Percentiles rank a stretch among this genome's conserved stretches.
Conservation (phyloP, 306 rosid genomes). For the Malus domestica region DNA sequence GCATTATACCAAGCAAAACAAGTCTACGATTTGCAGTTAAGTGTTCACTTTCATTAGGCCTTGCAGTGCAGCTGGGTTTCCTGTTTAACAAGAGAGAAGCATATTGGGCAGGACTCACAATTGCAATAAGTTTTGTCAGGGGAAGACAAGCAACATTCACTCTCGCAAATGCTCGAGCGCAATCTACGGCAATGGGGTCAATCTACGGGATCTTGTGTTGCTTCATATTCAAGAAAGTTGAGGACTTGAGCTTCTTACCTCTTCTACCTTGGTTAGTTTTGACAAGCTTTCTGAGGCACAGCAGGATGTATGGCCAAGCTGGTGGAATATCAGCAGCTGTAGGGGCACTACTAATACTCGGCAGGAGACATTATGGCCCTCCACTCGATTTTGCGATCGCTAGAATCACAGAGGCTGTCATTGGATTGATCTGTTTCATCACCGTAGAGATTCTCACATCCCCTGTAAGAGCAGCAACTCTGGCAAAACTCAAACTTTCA, state of each 20-base stretch:
- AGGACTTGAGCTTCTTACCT: conserved; percentile 32
- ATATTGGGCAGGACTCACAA: conserved; percentile 68
- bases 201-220: conserved; percentile 57
- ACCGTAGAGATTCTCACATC: conserved; percentile 35
- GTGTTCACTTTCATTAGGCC: conserved; percentile 58
- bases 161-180: conserved; percentile 58
- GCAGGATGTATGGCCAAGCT: conserved; percentile 71
- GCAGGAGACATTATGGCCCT: conserved; percentile 51
- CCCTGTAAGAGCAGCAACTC: conserved; percentile 57
- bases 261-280: conserved; percentile 70
- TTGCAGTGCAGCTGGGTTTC: conserved; percentile 63
- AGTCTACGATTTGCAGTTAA: conserved; percentile 52
- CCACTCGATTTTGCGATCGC: conserved; percentile 58
- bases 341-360: conserved; percentile 63
- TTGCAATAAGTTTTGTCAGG: conserved; percentile 46
- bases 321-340: conserved; percentile 62
- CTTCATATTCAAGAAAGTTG: conserved; percentile 26
- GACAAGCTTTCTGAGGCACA: conserved; percentile 52
- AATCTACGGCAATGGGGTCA: conserved; percentile 73
- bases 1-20: conserved; percentile 14
- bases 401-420: conserved; percentile 53
- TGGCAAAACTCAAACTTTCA: conserved; percentile 57
- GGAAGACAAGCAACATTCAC: conserved; percentile 57
- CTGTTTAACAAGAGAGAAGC: conserved; percentile 45
- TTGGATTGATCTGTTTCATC: conserved; percentile 56